These are phyloP conservation scores for Phaeophleospora eucalypticola DNA, from an alignment of 2,329 filamentous ascomycete species.

Conservation along the genomic window DNA sequence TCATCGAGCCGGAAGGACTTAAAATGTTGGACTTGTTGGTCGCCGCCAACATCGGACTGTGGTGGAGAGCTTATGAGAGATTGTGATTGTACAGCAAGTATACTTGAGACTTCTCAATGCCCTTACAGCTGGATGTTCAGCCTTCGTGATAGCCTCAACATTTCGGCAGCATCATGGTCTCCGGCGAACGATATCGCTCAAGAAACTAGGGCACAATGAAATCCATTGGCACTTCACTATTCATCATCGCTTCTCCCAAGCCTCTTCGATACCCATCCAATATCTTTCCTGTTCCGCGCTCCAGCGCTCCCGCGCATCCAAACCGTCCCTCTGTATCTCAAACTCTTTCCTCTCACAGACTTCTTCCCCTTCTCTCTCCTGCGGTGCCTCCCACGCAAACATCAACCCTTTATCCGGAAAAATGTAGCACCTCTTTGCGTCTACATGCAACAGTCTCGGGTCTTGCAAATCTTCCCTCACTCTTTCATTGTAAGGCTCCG, in stretches of 20 bases:
- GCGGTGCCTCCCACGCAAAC: conserved; percentile 23
- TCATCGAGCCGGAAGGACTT: conserved; percentile 81
- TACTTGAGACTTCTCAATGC: too few species aligned
- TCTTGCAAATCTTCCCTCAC: conserved; percentile 22
- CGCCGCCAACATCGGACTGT: conserved; percentile 84
- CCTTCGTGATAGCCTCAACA: too few species aligned
- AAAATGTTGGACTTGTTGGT: conserved; percentile 95
- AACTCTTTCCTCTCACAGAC: conserved; percentile 20
- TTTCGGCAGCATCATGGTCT: too few species aligned
- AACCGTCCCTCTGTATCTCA: conserved; percentile 16
- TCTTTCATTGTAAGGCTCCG: conserved; percentile 14
- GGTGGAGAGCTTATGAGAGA: conserved; percentile 81
- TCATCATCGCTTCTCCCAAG: too few species aligned
- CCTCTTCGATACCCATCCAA: conserved; percentile 28
- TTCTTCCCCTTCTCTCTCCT: conserved; percentile 7
- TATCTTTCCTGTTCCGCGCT: conserved; percentile 28
- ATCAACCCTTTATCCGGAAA: conserved; percentile 27
- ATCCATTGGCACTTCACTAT: too few species aligned
- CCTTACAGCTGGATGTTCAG: too few species aligned
- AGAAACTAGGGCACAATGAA: too few species aligned
- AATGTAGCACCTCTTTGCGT: conserved; percentile 25
- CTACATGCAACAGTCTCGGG: conserved; percentile 16
- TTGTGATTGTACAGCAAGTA: too few species aligned
- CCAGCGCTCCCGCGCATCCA: conserved; percentile 21
- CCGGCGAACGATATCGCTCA: too few species aligned